Evolutionary conservation across 108 stramenopile genomes (phyloP), one percentile per base, ranked within the genome.

Genomic region (Licmophora abbreviata): DNA sequence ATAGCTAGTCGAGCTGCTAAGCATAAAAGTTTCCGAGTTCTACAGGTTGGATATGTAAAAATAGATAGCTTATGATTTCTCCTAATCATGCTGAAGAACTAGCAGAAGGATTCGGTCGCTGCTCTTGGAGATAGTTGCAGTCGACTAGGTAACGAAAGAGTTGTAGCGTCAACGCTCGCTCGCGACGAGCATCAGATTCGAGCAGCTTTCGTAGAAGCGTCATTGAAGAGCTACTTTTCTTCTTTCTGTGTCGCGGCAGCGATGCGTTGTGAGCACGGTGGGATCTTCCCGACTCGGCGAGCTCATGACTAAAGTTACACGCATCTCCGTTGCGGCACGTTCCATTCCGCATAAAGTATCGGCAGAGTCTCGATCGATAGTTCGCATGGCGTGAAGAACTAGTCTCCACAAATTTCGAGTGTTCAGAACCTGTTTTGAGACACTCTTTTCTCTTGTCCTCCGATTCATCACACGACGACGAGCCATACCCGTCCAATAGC

Each of bases 401-500:
- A 23, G 23, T 26, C 23, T 31, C 32, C 3, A 18, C 15, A 14
- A 45, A 4, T n/a, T 48, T 48, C 15, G 23, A 17, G 18, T 58
- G 29, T 21, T 65, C 68, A 17, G 38, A 49, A 10, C 12, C 11
- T 11, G 34, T 35, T 10, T 10, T 14, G n/a, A n/a, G n/a, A n/a
- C n/a, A n/a, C n/a, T n/a, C n/a, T n/a, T n/a, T n/a, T n/a, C n/a
- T n/a, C 9, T 50, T 50, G 25, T 49, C 25, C 17, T 58, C 71
- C 44, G 53, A 29, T 30, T 61, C 59, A 12, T 67, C 59, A 11
- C 69, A 71, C 11, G 86, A 78, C 0, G 83, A 83, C 1, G 84
- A 84, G 35, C 77, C 86, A 59, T 92, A 92, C 17, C 91, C 91
- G 28, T 55, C 78, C 46, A 92, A 46, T 21, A 92, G 47, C 1